phyloP scores from a whole-genome alignment of 768 basidiomycete genomes.

The Lyophyllum decastes region DNA sequence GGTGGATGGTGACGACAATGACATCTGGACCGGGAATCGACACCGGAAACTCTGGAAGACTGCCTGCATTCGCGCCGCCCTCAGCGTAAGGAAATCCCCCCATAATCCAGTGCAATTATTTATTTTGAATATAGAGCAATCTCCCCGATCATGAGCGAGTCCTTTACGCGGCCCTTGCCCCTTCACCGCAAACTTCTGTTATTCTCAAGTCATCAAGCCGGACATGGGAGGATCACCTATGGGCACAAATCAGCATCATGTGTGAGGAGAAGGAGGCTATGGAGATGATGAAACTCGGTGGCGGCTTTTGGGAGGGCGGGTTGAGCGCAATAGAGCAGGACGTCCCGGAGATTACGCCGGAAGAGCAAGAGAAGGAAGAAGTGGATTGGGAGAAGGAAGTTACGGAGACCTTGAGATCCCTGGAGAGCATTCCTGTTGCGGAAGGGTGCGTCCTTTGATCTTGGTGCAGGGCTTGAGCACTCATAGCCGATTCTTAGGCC shows the following conservation, averaged over 20 bases:
- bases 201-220: constrained; percentile 74
- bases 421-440: constrained; percentile 57
- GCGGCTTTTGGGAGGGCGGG: constrained; percentile 82
- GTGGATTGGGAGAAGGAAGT: constrained; percentile 73
- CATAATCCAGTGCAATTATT: background rate
- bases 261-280: constrained; percentile 80
- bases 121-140: constrained; percentile 33
- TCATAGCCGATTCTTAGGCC: constrained; percentile 36
- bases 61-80: constrained; percentile 75
- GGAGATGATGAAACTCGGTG: constrained; percentile 66
- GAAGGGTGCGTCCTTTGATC: constrained; percentile 51
- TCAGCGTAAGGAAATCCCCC: constrained; percentile 54
- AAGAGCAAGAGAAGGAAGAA: constrained; percentile 45
- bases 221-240: constrained; percentile 95
- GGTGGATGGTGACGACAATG: constrained; percentile 50
- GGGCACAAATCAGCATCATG: constrained; percentile 83
- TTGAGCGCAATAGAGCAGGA: constrained; percentile 44
- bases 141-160: constrained; percentile 77
- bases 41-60: constrained; percentile 79
- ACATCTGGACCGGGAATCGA: constrained; percentile 73
- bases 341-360: constrained; percentile 22
- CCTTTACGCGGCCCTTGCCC: constrained; percentile 84
- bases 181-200: constrained; percentile 62
- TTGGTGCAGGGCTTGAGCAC: background rate
- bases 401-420: constrained; percentile 49